A percentile compares a stretch with the other conserved stretches of the same genome.
phyloP scores from a whole-genome alignment of 2,329 filamentous ascomycete genomes.

The Exophiala spinifera region DNA sequence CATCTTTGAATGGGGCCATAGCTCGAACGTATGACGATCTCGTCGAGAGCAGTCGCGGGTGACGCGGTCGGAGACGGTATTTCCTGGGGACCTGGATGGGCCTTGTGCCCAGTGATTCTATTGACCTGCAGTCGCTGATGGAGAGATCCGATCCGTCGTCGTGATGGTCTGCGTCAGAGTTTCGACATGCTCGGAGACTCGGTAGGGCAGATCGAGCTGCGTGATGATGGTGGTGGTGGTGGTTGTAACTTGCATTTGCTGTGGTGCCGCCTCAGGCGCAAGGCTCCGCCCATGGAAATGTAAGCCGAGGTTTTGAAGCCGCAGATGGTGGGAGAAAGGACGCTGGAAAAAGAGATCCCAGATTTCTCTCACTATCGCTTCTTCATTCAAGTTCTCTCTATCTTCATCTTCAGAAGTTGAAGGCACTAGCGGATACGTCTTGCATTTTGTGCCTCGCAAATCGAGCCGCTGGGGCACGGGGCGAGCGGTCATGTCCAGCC shows the following conservation, averaged over 20 bases:
- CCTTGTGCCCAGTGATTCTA: no score
- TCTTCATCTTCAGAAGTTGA: no score
- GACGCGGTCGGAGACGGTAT: background rate
- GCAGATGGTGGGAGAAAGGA: constrained; percentile 3
- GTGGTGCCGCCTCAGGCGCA: constrained; percentile 15
- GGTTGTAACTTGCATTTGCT: background rate
- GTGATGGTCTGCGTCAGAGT: background rate
- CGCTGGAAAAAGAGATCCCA: no score
- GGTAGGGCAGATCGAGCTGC: background rate
- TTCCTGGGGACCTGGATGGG: no score
- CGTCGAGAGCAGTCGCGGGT: background rate
- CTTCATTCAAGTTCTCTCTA: no score
- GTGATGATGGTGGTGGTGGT: no score
- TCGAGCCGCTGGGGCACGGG: no score
- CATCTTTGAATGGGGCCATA: constrained; percentile 5
- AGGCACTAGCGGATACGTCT: no score
- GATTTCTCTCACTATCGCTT: no score
- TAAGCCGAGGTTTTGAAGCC: constrained; percentile 15
- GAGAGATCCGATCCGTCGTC: background rate
- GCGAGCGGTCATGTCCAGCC: no score
- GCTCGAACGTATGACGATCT: constrained; percentile 7
- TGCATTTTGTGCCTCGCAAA: no score
- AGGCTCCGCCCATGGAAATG: constrained; percentile 18
- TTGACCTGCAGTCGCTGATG: no score
- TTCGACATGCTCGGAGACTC: constrained; percentile 1